A percentile compares a stretch with the other conserved stretches of the same genome.
Conservation (phyloP, 73 alveolate genomes). For the Blepharisma stoltei region DNA sequence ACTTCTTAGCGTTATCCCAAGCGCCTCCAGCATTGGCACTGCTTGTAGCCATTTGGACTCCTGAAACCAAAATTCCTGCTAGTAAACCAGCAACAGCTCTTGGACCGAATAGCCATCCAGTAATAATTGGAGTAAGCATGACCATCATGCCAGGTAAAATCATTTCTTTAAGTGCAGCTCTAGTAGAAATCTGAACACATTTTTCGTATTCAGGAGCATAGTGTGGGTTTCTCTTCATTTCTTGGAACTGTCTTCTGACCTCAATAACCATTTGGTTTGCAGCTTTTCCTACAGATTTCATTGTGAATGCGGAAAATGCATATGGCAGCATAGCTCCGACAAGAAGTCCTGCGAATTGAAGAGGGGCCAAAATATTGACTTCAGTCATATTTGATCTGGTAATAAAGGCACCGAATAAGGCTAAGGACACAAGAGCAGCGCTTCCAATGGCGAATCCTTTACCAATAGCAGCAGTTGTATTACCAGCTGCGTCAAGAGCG, state of each 20-base stretch:
- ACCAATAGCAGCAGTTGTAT: slow-evolving; percentile 94
- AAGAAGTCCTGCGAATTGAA: slow-evolving; percentile 68
- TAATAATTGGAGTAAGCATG: slow-evolving; percentile 71
- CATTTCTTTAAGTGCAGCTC: slow-evolving; percentile 78
- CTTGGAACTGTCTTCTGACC: slow-evolving; percentile 65
- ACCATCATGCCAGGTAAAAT: slow-evolving; percentile 86
- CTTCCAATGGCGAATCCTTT: slow-evolving; percentile 98
- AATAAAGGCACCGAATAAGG: slow-evolving; percentile 91
- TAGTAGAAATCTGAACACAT: slow-evolving; percentile 82
- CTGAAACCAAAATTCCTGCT: slow-evolving; percentile 90
- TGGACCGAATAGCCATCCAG: slow-evolving; percentile 85
- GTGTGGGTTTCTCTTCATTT: slow-evolving; percentile 25
- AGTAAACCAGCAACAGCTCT: slow-evolving; percentile 82
- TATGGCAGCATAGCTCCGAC: slow-evolving; percentile 94
- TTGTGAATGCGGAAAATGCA: slow-evolving; percentile 89
- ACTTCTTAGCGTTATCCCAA: slow-evolving; percentile 90
- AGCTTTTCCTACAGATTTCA: slow-evolving; percentile 89
- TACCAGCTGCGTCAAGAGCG: slow-evolving; percentile 97
- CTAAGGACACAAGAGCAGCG: slow-evolving; percentile 92
- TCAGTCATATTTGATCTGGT: slow-evolving; percentile 55
- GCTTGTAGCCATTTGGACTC: slow-evolving; percentile 84
- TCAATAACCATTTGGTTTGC: slow-evolving; percentile 87
- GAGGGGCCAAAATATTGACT: slow-evolving; percentile 66
- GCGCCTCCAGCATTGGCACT: slow-evolving; percentile 83
- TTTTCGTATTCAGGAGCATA: slow-evolving; percentile 77